These are phyloP conservation scores for Tetradesmus obliquus DNA, from an alignment of 139 green algal species.

Conservation along the genomic window DNA sequence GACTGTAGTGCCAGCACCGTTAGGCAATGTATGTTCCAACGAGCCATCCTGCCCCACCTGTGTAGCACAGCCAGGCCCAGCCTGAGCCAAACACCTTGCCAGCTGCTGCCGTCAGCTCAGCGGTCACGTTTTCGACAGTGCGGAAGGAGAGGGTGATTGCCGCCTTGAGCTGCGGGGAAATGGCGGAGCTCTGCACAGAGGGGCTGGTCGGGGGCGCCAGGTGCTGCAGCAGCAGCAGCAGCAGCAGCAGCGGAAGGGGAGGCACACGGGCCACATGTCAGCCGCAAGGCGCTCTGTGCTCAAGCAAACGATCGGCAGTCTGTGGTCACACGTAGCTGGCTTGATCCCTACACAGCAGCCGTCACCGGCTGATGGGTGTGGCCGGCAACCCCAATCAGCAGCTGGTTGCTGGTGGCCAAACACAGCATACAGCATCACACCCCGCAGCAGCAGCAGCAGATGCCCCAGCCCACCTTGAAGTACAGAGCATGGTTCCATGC, in stretches of 20 bases:
- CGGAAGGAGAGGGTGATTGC: slow-evolving; percentile 81
- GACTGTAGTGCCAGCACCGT: no score
- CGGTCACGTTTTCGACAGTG: slow-evolving; percentile 79
- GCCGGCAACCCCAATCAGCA: no score
- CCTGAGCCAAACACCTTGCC: slow-evolving; percentile 80
- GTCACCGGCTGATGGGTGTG: no score
- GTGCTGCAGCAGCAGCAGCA: slow-evolving; percentile 8
- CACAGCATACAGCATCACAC: no score
- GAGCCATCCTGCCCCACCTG: background rate
- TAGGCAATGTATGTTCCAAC: no score
- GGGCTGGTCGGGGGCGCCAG: background rate
- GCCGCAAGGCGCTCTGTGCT: no score
- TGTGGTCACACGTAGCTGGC: no score
- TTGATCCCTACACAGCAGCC: no score
- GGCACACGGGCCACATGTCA: background rate
- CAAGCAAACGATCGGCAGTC: no score
- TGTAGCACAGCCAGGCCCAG: slow-evolving; percentile 85
- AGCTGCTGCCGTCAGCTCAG: slow-evolving; percentile 81
- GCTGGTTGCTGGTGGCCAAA: no score
- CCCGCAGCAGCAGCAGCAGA: no score
- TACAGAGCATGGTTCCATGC: slow-evolving; percentile 33
- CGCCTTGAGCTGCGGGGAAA: slow-evolving; percentile 56
- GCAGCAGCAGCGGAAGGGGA: background rate
- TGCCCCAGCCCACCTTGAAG: background rate
- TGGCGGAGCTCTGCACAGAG: background rate